A percentile compares a stretch with the other conserved stretches of the same genome.
phyloP scores from a whole-genome alignment of 2,329 filamentous ascomycete genomes.

The Fusarium brevicatenulatum region DNA sequence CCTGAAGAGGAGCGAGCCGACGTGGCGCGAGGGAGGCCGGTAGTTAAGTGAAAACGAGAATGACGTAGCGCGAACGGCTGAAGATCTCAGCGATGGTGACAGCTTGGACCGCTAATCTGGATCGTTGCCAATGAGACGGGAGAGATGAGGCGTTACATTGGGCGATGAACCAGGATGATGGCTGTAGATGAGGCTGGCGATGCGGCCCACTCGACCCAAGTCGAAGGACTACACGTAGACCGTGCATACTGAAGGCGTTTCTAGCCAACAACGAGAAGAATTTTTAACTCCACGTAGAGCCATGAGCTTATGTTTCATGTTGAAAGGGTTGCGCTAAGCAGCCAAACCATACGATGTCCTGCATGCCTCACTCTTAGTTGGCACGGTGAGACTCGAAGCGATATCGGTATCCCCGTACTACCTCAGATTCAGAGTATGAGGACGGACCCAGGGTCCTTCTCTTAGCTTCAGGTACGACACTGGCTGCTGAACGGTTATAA shows the following conservation, averaged over 20 bases:
- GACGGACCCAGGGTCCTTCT: neutral
- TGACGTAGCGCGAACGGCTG: constrained; percentile 34
- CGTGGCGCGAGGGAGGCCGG: constrained; percentile 34
- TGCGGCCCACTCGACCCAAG: constrained; percentile 30
- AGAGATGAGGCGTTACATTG: constrained; percentile 20
- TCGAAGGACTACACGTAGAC: constrained; percentile 23
- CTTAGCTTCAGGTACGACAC: constrained; percentile 6
- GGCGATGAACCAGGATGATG: constrained; percentile 39
- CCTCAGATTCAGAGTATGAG: neutral
- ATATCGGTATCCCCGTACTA: constrained; percentile 2
- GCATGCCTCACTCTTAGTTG: constrained; percentile 24
- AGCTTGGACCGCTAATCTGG: constrained; percentile 5
- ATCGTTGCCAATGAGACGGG: constrained; percentile 39
- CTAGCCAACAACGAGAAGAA: neutral
- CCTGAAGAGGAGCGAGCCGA: constrained; percentile 36
- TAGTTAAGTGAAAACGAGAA: constrained; percentile 26
- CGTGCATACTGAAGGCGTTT: constrained; percentile 7
- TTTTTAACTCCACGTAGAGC: constrained; percentile 10
- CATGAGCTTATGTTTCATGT: constrained; percentile 29
- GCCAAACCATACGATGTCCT: constrained; percentile 21
- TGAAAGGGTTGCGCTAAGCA: constrained; percentile 9
- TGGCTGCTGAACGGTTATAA: constrained; percentile 17
- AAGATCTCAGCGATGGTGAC: constrained; percentile 38
- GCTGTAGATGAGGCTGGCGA: constrained; percentile 42
- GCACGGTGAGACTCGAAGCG: constrained; percentile 6